Evolutionary conservation across 805 yeast species (phyloP), one percentile per base, ranked within the genome.

Genomic region (Nakazawaea sp.): DNA sequence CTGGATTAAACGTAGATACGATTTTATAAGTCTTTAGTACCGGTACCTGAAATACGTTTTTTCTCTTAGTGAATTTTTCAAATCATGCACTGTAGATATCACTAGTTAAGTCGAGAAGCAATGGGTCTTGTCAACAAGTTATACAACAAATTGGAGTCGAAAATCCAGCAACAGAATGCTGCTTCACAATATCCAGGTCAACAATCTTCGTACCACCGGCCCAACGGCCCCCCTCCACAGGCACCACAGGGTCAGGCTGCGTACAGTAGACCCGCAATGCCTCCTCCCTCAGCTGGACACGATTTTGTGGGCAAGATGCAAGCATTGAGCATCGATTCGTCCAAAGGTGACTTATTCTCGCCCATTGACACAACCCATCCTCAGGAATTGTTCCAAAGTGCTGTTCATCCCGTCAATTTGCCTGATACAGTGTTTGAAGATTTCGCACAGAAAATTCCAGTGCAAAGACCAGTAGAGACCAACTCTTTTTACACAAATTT

Each of bases 401-500:
- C 32, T 2, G 10, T 7, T 4, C 43, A 40, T 17, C 43, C 43
- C 4, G 36, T 36, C 9, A 32, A 25, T 19, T 20, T 35, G 16
- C 35, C 35, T 3, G 5, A 7, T 9, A 25, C 18, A 15, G 15
- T 27, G 7, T 33, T 13, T 26, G 36, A 39, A 7, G 29, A 21
- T 9, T 32, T 32, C 20, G 11, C 4, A 4, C 18, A 15, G 8
- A 15, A n/a, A 10, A 19, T 7, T 4, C 20, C 5, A 18, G 18
- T 20, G 5, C 20, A 18, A 19, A 10, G 4, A 4, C 80, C 87
- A 1, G 65, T 80, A 20, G 79, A 79, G 43, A 84, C 95, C 6
- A 85, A 85, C 55, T 83, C 84, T 51, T 85, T 84, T 50, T 85
- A 78, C 53, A 80, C 82, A 26, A 85, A 85, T 56, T 58, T 85